A percentile compares a stretch with the other conserved stretches of the same genome.
phyloP scores from a whole-genome alignment of 805 yeast genomes.

The Nakazawaea laoshanensis region DNA sequence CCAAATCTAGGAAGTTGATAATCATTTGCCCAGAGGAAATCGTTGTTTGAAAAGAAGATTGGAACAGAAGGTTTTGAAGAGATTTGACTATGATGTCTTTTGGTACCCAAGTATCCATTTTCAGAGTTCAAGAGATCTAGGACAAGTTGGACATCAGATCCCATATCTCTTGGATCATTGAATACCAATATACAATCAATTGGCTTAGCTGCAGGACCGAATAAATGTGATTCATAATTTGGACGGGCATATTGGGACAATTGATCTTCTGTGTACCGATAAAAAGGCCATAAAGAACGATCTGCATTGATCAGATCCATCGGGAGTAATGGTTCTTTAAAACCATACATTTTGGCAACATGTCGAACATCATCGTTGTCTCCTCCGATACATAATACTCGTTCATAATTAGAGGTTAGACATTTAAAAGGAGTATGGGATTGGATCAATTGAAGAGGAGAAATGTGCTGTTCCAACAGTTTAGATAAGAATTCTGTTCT shows the following conservation, averaged over 20 bases:
- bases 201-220: slow-evolving; percentile 24
- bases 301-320: slow-evolving; percentile 58
- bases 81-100: slow-evolving; percentile 22
- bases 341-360: slow-evolving; percentile 75
- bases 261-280: slow-evolving; percentile 39
- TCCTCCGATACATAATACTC: slow-evolving; percentile 84
- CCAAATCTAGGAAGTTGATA: slow-evolving; percentile 76
- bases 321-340: slow-evolving; percentile 63
- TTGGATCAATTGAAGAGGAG: slow-evolving; percentile 64
- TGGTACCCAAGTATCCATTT: slow-evolving; percentile 57
- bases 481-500: slow-evolving; percentile 46
- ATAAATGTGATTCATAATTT: slow-evolving; percentile 19
- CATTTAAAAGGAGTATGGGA: slow-evolving; percentile 82
- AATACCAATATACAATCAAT: slow-evolving; percentile 77
- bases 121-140: slow-evolving; percentile 61
- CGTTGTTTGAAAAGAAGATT: slow-evolving; percentile 74
- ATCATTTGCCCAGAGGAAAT: slow-evolving; percentile 82
- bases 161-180: slow-evolving; percentile 86
- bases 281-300: slow-evolving; percentile 62
- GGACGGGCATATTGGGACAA: slow-evolving; percentile 30
- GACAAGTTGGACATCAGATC: slow-evolving; percentile 73
- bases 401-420: slow-evolving; percentile 39
- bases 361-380: slow-evolving; percentile 56
- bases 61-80: slow-evolving; percentile 49
- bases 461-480: slow-evolving; percentile 34